Evolutionary conservation across 2,329 filamentous ascomycete genomes (phyloP).

Genomic region (Arachnomyces sp.): DNA sequence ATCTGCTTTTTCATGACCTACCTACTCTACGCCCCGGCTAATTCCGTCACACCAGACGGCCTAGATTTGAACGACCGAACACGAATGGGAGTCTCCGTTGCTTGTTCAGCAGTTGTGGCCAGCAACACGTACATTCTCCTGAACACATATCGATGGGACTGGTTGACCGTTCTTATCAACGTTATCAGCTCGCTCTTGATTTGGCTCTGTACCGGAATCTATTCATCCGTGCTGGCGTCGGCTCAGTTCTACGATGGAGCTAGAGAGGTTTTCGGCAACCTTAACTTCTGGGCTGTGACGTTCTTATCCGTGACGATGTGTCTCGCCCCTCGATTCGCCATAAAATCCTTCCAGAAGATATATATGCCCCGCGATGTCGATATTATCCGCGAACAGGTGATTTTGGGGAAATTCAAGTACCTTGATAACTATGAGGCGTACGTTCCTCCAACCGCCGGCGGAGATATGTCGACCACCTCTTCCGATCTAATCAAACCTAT

Average conservation of each 20-base stretch:
- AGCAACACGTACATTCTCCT: slow-evolving; percentile 93
- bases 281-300: slow-evolving; percentile 81
- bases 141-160: slow-evolving; percentile 98
- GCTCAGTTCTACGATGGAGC: slow-evolving; percentile 69
- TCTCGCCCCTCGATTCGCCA: slow-evolving; percentile 75
- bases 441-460: slow-evolving; percentile 40
- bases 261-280: slow-evolving; percentile 67
- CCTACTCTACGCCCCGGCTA: slow-evolving; percentile 62
- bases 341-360: slow-evolving; percentile 87
- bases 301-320: slow-evolving; percentile 73
- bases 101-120: slow-evolving; percentile 71
- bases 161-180: slow-evolving; percentile 82
- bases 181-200: slow-evolving; percentile 75
- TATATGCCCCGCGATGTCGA: slow-evolving; percentile 91
- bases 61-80: slow-evolving; percentile 69
- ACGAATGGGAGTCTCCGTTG: slow-evolving; percentile 81
- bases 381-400: slow-evolving; percentile 88
- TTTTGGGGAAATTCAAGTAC: slow-evolving; percentile 72
- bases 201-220: slow-evolving; percentile 94
- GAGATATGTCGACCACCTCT: slow-evolving; percentile 27
- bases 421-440: slow-evolving; percentile 52
- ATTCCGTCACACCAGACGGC: slow-evolving; percentile 64
- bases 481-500: slow-evolving; percentile 41
- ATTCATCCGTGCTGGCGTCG: slow-evolving; percentile 55
- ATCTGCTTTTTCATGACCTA: slow-evolving; percentile 93